Evolutionary conservation across 768 basidiomycete genomes (phyloP).

Genomic region (Amanita muscaria): DNA sequence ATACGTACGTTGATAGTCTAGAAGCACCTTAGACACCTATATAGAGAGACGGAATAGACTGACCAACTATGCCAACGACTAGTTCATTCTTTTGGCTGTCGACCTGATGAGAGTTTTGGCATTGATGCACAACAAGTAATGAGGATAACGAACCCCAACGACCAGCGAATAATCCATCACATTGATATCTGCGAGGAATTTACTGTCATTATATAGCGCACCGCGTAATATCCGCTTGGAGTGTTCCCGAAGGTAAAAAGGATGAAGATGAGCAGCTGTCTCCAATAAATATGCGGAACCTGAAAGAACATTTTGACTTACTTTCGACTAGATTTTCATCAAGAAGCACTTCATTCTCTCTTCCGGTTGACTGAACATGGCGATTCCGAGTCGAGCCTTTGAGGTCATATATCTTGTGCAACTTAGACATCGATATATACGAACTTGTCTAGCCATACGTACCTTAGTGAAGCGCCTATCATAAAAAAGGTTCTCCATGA

Average conservation of each 20-base stretch:
- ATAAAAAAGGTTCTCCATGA: constrained; percentile 98
- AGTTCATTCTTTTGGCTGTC: constrained; percentile 82
- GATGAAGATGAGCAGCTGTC: constrained; percentile 73
- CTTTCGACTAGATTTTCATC: constrained; percentile 96
- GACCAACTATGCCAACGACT: constrained; percentile 95
- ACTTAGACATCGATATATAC: not conserved
- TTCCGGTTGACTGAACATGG: constrained; percentile 82
- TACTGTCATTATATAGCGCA: constrained; percentile 90
- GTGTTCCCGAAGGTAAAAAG: constrained; percentile 94
- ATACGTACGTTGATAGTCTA: constrained; percentile 92
- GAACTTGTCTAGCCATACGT: not conserved
- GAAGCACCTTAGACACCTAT: constrained; percentile 1
- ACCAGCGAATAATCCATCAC: constrained; percentile 98
- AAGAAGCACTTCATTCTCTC: constrained; percentile 87
- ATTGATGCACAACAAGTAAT: not conserved
- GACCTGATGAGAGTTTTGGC: constrained; percentile 33
- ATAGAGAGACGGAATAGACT: constrained; percentile 23
- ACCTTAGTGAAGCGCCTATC: constrained; percentile 87
- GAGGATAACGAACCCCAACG: constrained; percentile 46
- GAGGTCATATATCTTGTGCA: constrained; percentile 80
- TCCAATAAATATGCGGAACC: not conserved
- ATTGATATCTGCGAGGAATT: constrained; percentile 88
- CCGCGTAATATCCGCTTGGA: constrained; percentile 88
- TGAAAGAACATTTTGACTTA: constrained; percentile 24
- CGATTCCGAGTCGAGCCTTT: constrained; percentile 95